phyloP scores from a whole-genome alignment of 768 basidiomycete genomes.

The Cystobasidium ongulense region DNA sequence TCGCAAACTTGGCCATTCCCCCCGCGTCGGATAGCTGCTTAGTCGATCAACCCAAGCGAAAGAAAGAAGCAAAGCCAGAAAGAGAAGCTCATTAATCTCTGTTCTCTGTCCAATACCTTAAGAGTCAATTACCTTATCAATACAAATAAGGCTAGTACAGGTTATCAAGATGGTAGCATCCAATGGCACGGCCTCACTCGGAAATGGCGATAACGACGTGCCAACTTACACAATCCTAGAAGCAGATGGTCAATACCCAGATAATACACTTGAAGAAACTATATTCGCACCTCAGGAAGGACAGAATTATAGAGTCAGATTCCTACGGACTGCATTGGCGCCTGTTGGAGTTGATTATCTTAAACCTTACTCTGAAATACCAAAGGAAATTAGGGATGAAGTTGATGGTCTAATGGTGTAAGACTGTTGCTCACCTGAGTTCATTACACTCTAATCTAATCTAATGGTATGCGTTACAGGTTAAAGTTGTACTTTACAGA shows the following conservation, averaged over 20 bases:
- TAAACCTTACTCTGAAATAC: constrained; percentile 7
- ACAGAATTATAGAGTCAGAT: constrained; percentile 18
- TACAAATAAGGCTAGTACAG: too few species aligned
- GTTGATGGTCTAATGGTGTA: constrained; percentile 34
- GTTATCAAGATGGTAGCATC: not conserved
- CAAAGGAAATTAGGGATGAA: constrained; percentile 30
- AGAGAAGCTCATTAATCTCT: too few species aligned
- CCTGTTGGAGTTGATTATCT: constrained; percentile 11
- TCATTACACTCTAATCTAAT: too few species aligned
- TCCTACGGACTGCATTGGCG: constrained; percentile 12
- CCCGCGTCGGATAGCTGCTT: too few species aligned
- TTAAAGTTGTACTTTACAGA: constrained; percentile 28
- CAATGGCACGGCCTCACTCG: not conserved
- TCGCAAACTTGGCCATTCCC: too few species aligned
- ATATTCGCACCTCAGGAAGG: not conserved
- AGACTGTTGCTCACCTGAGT: too few species aligned
- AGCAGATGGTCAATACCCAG: constrained; percentile 25
- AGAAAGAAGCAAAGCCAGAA: too few species aligned
- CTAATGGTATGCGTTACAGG: too few species aligned
- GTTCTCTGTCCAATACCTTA: too few species aligned
- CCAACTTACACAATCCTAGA: constrained; percentile 29
- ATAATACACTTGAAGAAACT: constrained; percentile 10
- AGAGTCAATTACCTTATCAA: too few species aligned
- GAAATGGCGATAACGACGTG: not conserved
- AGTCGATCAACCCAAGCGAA: too few species aligned